Evolutionary conservation across 352 stramenopile species (phyloP).

Genomic region (Phytophthora idaei): DNA sequence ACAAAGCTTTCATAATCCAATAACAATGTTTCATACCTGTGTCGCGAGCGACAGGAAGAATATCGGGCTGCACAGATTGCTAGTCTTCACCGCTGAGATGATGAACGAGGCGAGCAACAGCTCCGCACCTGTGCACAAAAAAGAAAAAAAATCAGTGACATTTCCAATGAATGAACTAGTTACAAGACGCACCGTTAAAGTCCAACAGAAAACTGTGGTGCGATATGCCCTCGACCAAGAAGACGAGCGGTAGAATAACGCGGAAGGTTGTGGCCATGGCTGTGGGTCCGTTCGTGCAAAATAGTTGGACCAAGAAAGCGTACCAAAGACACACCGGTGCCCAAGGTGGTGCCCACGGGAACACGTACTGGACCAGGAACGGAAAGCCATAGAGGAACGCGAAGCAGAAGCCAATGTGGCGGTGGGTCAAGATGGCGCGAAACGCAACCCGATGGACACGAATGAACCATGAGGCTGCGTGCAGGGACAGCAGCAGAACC

Average conservation of each 20-base stretch:
- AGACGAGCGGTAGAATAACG: constrained; percentile 83
- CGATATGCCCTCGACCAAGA: constrained; percentile 87
- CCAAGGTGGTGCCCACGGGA: constrained; percentile 89
- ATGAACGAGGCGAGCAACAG: constrained; percentile 86
- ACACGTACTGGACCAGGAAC: constrained; percentile 87
- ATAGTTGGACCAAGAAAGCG: constrained; percentile 88
- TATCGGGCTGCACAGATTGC: constrained; percentile 81
- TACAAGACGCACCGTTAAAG: constrained; percentile 71
- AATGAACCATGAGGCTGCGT: constrained; percentile 79
- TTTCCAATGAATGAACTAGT: neutral
- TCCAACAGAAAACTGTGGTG: constrained; percentile 91
- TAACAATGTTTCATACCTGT: constrained; percentile 46
- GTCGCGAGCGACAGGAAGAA: constrained; percentile 85
- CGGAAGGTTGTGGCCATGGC: constrained; percentile 89
- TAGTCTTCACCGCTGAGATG: constrained; percentile 85
- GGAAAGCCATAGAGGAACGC: constrained; percentile 88
- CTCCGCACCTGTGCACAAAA: constrained; percentile 62
- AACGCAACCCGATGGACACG: constrained; percentile 84
- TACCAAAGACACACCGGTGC: constrained; percentile 91
- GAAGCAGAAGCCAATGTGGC: constrained; percentile 89
- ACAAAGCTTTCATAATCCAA: neutral
- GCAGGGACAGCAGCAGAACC: constrained; percentile 67
- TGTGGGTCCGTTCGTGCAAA: constrained; percentile 81
- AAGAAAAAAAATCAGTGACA: constrained; percentile 1
- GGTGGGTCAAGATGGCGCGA: constrained; percentile 79